Percentiles rank a stretch among this genome's conserved stretches.
These are phyloP conservation scores for Berkeleyomyces basicola DNA, from an alignment of 2,329 filamentous ascomycete species.

Conservation along the genomic window DNA sequence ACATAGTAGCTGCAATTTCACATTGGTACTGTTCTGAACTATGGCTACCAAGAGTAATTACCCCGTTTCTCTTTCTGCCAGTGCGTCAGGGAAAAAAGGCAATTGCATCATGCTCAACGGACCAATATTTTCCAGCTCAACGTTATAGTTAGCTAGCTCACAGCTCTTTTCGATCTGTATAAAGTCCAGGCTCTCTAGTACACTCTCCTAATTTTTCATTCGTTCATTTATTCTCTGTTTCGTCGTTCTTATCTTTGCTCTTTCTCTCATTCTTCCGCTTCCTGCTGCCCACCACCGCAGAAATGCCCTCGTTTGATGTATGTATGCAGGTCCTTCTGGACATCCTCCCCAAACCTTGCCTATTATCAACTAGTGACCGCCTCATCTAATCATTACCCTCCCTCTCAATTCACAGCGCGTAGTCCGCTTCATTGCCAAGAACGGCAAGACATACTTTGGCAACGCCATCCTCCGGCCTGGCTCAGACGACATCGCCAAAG, in stretches of 20 bases:
- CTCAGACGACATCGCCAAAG: slow-evolving; percentile 42
- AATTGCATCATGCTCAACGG: neutral
- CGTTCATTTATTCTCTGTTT: neutral
- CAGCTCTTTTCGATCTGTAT: neutral
- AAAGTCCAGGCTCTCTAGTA: neutral
- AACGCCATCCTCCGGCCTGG: slow-evolving; percentile 52
- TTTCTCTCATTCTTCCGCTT: neutral
- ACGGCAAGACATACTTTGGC: slow-evolving; percentile 55
- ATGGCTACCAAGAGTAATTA: too few relatives aligned
- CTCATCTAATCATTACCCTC: neutral
- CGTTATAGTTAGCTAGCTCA: neutral
- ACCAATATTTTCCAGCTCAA: neutral
- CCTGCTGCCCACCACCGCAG: neutral
- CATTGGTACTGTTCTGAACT: too few relatives aligned
- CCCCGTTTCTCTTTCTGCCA: too few relatives aligned
- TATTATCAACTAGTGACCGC: neutral
- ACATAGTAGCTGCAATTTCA: too few relatives aligned
- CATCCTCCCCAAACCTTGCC: neutral
- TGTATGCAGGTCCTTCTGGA: neutral
- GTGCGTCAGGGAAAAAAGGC: neutral
- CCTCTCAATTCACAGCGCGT: slow-evolving; percentile 35
- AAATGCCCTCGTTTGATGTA: slow-evolving; percentile 1
- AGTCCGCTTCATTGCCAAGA: slow-evolving; percentile 54
- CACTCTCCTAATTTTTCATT: neutral
- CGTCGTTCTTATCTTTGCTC: neutral